Evolutionary conservation across 139 green algal genomes (phyloP).

Genomic region (Closterium sp.): DNA sequence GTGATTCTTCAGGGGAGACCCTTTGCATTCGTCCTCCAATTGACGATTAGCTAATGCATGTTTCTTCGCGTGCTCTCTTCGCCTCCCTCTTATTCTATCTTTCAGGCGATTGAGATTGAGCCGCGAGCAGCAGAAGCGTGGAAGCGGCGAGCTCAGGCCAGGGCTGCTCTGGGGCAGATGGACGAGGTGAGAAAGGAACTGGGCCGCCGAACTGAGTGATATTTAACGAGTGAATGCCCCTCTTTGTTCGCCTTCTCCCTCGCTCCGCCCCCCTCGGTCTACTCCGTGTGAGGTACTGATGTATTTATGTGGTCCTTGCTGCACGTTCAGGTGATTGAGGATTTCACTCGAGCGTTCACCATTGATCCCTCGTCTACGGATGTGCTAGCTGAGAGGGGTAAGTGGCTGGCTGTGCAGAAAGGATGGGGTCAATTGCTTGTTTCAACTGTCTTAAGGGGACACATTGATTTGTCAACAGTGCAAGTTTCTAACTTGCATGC

Average conservation of each 20-base stretch:
- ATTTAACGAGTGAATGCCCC: not conserved
- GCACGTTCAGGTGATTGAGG: not conserved
- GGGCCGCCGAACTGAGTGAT: not conserved
- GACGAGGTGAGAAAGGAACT: not conserved
- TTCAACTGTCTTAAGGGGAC: too few relatives aligned
- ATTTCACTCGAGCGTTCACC: not conserved
- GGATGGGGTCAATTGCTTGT: too few relatives aligned
- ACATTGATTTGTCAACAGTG: too few relatives aligned
- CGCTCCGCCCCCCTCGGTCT: not conserved
- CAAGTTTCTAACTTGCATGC: too few relatives aligned
- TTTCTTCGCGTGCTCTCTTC: too few relatives aligned
- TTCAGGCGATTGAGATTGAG: constrained; percentile 22
- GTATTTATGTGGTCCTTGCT: not conserved
- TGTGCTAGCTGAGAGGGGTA: not conserved
- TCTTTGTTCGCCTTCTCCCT: not conserved
- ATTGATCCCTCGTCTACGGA: not conserved
- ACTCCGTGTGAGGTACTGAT: not conserved
- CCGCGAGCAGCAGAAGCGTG: constrained; percentile 24
- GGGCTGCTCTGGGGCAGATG: not conserved
- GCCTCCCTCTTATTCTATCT: not conserved
- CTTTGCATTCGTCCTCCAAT: not conserved
- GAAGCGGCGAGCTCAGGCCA: constrained; percentile 22
- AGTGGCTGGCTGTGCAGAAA: not conserved
- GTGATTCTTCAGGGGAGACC: not conserved
- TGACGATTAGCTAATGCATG: not conserved